Evolutionary conservation across 345 rosid genomes (phyloP).

Genomic region (Atalantia buxifolia): DNA sequence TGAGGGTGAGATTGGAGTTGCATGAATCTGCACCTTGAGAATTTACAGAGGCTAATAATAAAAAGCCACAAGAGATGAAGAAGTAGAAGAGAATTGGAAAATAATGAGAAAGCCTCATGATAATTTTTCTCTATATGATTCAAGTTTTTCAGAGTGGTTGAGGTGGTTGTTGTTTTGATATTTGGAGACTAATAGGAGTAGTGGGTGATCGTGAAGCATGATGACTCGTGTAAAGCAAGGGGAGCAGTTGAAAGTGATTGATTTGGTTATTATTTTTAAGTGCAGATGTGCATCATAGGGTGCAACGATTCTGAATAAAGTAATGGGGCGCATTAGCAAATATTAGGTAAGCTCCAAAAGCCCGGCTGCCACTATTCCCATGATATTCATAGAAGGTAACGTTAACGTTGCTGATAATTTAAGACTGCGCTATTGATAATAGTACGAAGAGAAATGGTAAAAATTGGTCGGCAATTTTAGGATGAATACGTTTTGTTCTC

Average conservation of each 20-base stretch:
- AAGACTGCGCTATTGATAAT: background rate
- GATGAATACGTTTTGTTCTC: background rate
- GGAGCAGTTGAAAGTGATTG: constrained; percentile 6
- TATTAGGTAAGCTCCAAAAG: background rate
- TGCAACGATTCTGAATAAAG: background rate
- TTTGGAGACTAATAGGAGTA: background rate
- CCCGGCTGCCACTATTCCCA: background rate
- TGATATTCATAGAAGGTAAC: background rate
- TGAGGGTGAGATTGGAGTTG: constrained; percentile 34
- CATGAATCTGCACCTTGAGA: constrained; percentile 41
- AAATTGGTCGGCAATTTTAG: background rate
- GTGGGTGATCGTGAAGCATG: background rate
- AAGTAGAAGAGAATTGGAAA: background rate
- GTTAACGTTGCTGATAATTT: background rate
- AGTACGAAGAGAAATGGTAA: background rate
- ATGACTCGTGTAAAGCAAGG: background rate
- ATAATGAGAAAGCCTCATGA: background rate
- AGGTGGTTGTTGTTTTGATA: background rate
- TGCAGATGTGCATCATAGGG: background rate
- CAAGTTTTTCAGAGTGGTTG: background rate
- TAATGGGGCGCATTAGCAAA: background rate
- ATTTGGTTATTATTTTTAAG: background rate
- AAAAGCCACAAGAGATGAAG: background rate
- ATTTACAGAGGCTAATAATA: constrained; percentile 5
- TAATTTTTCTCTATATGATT: background rate